Conservation (phyloP, 345 rosid genomes). For the Eucalyptus curtisii region DNA sequence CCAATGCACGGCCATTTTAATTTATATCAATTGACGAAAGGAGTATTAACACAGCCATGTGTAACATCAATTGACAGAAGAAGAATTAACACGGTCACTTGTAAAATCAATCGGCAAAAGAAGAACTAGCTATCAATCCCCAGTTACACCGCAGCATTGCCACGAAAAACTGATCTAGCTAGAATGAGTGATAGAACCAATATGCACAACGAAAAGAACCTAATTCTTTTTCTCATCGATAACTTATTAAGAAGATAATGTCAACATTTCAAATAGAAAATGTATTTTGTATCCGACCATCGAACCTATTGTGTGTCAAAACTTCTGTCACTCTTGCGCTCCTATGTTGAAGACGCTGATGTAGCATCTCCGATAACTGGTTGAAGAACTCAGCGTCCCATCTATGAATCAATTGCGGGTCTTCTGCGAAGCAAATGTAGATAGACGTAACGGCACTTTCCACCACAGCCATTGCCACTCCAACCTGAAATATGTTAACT, state of each 20-base stretch:
- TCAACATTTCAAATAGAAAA: neutral
- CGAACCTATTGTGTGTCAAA: slow-evolving; percentile 24
- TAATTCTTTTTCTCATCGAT: neutral
- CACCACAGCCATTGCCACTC: slow-evolving; percentile 84
- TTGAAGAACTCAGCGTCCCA: slow-evolving; percentile 65
- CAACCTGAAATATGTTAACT: slow-evolving; percentile 37
- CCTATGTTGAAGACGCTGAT: slow-evolving; percentile 78
- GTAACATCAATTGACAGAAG: neutral
- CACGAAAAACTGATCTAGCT: neutral
- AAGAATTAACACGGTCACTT: neutral
- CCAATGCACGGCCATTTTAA: neutral
- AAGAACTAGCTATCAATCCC: neutral
- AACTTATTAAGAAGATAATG: neutral
- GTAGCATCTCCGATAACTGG: slow-evolving; percentile 72
- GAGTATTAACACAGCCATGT: neutral
- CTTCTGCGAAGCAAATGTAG: slow-evolving; percentile 89
- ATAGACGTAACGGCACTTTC: slow-evolving; percentile 93
- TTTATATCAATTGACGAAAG: neutral
- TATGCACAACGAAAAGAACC: neutral
- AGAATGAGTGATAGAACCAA: neutral
- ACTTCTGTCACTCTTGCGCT: slow-evolving; percentile 60
- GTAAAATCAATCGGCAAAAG: neutral
- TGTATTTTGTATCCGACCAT: slow-evolving; percentile 7
- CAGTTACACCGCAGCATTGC: neutral
- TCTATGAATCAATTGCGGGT: slow-evolving; percentile 60